Evolutionary conservation across 208 protist species (phyloP), one percentile per base, ranked within the genome.

Genomic region (Wallacemonas rigidus): DNA sequence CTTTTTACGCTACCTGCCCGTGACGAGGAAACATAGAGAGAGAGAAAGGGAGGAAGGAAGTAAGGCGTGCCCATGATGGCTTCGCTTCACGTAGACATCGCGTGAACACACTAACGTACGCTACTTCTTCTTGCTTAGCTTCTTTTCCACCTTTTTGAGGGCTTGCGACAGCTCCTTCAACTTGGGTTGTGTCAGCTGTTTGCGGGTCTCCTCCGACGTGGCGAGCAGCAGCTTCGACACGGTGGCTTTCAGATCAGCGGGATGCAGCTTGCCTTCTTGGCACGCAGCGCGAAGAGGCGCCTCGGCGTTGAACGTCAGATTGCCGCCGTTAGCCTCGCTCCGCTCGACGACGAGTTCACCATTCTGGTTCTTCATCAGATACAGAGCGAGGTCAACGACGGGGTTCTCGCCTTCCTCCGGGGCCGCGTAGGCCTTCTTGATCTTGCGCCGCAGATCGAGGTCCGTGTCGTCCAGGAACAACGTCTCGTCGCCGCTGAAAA

Each of bases 401-500:
- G 97, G 95, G 76, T 99, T 98, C 36, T 81, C 72, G 8, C 61
- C 54, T 58, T 97, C 92, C 35, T 90, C 89, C 0, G 84, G 84
- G 5, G 96, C 95, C 73, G 95, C 98, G 80, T 95, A 99, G 26
- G 97, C 98, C 71, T 97, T 97, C 67, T 96, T 98, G 35, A 99
- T 95, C 81, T 99, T 99, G 17, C 86, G 79, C 8, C 92, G 85
- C 8, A 99, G 86, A 47, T 98, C 97, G 75, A 93, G 92, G 15
- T 90, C 86, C 38, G 82, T 87, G 77, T 99, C 99, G 73, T 99
- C 98, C 72, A 99, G 93, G 80, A 98, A 99, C 36, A 99, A 95
- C 40, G 98, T 90, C 40, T 97, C 94, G 74, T 99, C 99, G 11
- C 87, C 83, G 71, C 95, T 95, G 54, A 98, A 97, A 12, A 80